A percentile compares a stretch with the other conserved stretches of the same genome.
Conservation (phyloP, 2,329 filamentous ascomycete species). For the Apiospora phragmitis region DNA sequence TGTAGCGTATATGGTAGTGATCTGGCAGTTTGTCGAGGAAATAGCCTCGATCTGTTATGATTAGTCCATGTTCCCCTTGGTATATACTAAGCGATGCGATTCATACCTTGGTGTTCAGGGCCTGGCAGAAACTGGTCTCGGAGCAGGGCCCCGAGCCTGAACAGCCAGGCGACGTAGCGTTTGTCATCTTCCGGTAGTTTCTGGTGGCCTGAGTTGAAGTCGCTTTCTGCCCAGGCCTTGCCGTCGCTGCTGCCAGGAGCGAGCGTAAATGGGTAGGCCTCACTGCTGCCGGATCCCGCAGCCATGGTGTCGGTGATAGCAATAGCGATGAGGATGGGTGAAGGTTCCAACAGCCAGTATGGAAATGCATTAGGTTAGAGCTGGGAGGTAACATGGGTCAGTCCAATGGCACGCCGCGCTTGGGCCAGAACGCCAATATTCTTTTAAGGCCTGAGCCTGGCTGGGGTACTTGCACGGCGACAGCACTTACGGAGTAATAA, state of each 20-base stretch:
- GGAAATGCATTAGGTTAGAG: background rate
- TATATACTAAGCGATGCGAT: background rate
- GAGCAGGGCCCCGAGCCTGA: constrained; percentile 16
- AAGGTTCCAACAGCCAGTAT: background rate
- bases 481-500: background rate
- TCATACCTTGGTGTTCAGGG: constrained; percentile 10
- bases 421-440: constrained; percentile 5
- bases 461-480: background rate
- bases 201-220: constrained; percentile 11
- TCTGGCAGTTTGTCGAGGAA: constrained; percentile 14
- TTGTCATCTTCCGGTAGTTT: constrained; percentile 15
- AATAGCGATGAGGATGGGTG: background rate
- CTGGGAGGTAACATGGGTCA: background rate
- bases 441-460: background rate
- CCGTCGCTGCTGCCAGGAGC: constrained; percentile 15
- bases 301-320: background rate
- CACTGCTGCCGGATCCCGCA: background rate
- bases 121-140: constrained; percentile 16
- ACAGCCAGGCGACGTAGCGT: constrained; percentile 12
- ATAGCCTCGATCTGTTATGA: constrained; percentile 11
- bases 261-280: constrained; percentile 9
- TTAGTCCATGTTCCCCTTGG: no score
- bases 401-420: background rate
- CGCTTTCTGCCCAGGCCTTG: constrained; percentile 14
- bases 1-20: constrained; percentile 18